Evolutionary conservation across 352 stramenopile species (phyloP), one percentile per base, ranked within the genome.

Genomic region (Saprolegnia diclina): DNA sequence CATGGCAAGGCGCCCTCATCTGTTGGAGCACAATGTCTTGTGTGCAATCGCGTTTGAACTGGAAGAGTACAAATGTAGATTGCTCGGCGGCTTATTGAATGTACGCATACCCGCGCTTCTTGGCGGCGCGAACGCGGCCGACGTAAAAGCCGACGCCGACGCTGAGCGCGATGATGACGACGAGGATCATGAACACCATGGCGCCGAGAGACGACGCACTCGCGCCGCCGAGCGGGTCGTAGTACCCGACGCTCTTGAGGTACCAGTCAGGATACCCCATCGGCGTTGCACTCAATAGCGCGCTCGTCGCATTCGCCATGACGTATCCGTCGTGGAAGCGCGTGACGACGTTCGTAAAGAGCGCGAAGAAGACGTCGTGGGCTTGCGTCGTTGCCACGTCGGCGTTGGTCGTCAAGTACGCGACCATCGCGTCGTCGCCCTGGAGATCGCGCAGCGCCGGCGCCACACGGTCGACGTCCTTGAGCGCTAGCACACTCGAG

Each of bases 191-290:
- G 16, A 66, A 35, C 19, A 66, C 42, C 7, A 24, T 18, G 1
- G 57, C 57, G 21, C 35, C 32, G 14, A 22, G 35, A 14, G 24
- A 29, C 37, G 57, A 53, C 4, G 13, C 44, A 22, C 4, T 21
- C 46, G n/a, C 45, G 3, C 46, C 56, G 68, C 42, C 42, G 42
- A 48, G 13, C 42, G 42, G 42, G 18, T 79, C 70, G 48, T 88
- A 94, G 63, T 89, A 92, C 0, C 85, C 85, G 19, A 94, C 83
- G 40, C 81, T 64, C 59, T 91, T 55, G 9, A 94, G 80, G 81
- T 81, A 94, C 85, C 82, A 92, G 63, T 88, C 89, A 4, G 85
- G 85, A 56, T 94, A 94, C 59, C 91, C 90, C 19, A 94, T 79
- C 53, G 79, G 79, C 56, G 77, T 79, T 29, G 76, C 83, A 11